These are phyloP conservation scores for Solanum raphanifolium DNA, from an alignment of 257 asterid species.

Conservation along the genomic window DNA sequence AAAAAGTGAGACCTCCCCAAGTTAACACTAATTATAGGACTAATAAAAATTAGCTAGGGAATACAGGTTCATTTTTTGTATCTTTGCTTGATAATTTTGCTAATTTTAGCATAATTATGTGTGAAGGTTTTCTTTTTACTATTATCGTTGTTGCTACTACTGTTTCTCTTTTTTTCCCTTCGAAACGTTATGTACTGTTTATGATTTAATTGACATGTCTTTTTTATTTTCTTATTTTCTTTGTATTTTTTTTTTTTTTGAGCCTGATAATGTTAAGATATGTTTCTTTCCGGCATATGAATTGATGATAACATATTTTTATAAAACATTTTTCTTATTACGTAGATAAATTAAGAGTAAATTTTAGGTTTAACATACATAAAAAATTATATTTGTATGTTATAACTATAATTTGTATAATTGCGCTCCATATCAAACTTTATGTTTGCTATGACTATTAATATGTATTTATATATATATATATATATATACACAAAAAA, in stretches of 20 bases:
- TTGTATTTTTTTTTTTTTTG: no score
- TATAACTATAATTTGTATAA: no score
- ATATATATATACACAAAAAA: no score
- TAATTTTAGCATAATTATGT: not conserved
- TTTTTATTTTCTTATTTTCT: no score
- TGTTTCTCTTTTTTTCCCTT: not conserved
- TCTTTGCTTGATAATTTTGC: not conserved
- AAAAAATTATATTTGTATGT: no score
- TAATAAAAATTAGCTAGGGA: not conserved
- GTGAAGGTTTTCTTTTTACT: not conserved
- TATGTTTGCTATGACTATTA: not conserved
- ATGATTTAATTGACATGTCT: not conserved
- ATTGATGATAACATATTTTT: not conserved
- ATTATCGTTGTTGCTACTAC: not conserved
- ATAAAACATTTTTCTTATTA: no score
- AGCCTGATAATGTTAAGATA: no score
- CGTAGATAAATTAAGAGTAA: no score
- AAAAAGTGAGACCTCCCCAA: not conserved
- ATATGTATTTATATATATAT: no score
- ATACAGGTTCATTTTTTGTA: not conserved
- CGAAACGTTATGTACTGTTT: not conserved
- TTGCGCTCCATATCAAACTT: no score
- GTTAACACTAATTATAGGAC: not conserved
- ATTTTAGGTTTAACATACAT: no score
- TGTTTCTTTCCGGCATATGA: not conserved